Conservation (phyloP, 345 rosid genomes). For the Ceriops zippeliana region DNA sequence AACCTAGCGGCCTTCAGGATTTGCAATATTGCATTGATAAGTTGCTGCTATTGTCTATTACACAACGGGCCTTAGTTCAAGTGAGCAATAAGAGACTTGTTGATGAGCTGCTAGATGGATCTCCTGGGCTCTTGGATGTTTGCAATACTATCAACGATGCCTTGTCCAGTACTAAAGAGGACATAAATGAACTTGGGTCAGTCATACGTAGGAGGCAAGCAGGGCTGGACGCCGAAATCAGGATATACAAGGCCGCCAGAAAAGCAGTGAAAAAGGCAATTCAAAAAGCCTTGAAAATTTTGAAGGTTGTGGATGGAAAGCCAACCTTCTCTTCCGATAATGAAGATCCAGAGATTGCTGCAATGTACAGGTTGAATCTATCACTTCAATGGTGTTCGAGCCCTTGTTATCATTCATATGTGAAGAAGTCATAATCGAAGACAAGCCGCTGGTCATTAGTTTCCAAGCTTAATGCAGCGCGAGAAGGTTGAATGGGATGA, state of each 20-base stretch:
- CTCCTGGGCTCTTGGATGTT: constrained; percentile 13
- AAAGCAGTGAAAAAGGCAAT: constrained; percentile 22
- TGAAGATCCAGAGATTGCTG: background rate
- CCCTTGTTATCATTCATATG: constrained; percentile 12
- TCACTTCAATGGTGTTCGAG: constrained; percentile 13
- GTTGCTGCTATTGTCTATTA: constrained; percentile 14
- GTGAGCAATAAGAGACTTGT: constrained; percentile 4
- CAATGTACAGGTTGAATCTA: constrained; percentile 5
- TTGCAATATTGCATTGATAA: constrained; percentile 14
- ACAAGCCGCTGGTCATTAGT: constrained; percentile 12
- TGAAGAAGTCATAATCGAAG: background rate
- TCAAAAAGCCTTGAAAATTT: constrained; percentile 10
- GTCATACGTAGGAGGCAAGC: constrained; percentile 14
- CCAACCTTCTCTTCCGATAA: background rate
- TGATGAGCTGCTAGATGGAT: constrained; percentile 14
- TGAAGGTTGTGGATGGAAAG: constrained; percentile 8
- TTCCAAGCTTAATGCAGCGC: constrained; percentile 17
- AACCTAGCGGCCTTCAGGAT: constrained; percentile 9
- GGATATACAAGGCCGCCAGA: constrained; percentile 11
- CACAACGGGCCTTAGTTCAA: background rate
- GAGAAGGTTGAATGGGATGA: constrained; percentile 2
- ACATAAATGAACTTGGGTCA: constrained; percentile 1
- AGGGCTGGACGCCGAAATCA: constrained; percentile 3
- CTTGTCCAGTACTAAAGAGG: constrained; percentile 10
- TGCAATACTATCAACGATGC: constrained; percentile 14